Evolutionary conservation across 1,284 basidiomycete species (phyloP), one percentile per base, ranked within the genome.

Genomic region (Ganoderma leucocontextum): DNA sequence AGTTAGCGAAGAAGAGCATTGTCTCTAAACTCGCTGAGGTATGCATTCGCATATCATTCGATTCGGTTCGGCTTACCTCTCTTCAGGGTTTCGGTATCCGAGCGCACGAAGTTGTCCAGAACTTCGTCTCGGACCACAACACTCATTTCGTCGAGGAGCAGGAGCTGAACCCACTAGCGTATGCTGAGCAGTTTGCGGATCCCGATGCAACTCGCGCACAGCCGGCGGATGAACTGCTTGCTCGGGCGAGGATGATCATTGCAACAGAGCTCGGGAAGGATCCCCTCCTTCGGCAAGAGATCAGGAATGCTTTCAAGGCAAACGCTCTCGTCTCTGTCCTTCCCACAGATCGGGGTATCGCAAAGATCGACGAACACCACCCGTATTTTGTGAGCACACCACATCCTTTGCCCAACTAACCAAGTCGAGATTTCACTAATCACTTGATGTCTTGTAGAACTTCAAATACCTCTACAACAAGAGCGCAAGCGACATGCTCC

Each of bases 391-490:
- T 96, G 77, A 72, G 95, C 87, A 38, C 64, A 39, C 35, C 22
- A 9, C 33, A 13, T 39, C 33, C n/a, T 60, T 12, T 42, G 25
- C 36, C 17, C 19, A 8, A 22, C 64, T 13, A 33, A 33, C 4
- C 29, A 55, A 58, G 64, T 22, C 35, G 29, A 2, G 29, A 8
- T 22, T 49, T 22, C 10, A 6, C 13, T 25, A 36, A 25, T 10
- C 22, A n/a, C 25, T 53, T 6, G n/a, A 10, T 39, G 64, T 39
- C 69, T 15, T 61, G 19, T 74, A 98, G 95, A 91, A 91, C 74
- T 99, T 99, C 89, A 99, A 99, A 85, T 99, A 98, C 82, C 85
- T 99, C 49, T 83, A 87, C 52, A 86, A 92, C 74, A 99, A 99
- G 79, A 92, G 90, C 12, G 87, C 95, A 39, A 79, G 79, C n/a